Evolutionary conservation across 306 rosid genomes (phyloP), one percentile per base, ranked within the genome.

Genomic region (Macrotyloma uniflorum): DNA sequence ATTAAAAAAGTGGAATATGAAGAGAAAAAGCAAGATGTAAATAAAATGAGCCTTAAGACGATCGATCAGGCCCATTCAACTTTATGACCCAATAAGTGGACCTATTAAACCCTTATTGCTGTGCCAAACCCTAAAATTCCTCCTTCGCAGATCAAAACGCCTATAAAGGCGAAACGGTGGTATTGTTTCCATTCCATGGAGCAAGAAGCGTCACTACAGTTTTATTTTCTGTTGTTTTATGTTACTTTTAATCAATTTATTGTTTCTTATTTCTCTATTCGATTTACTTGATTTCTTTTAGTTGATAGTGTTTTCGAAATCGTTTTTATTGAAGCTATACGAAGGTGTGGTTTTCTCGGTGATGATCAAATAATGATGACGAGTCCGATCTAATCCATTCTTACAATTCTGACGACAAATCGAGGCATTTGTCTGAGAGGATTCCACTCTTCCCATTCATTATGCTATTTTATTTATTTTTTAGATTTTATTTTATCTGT

Each of bases 361-460:
- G 97, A 92, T 92, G 93, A 92, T 84, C 75, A 83, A 81, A 49
- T 0, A 79, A 30, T 5, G 97, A 92, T 92, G 97, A 92, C 97
- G 97, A 92, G 97, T 90, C 97, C 67, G 91, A 92, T 89, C 81
- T 58, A 28, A 57, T 79, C 93, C 94, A 88, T 91, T 87, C 87
- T 61, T 62, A 76, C 54, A 87, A 80, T 63, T 45, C 78, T 92
- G 97, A 92, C 87, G 97, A 92, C 97, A 74, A 83, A 87, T 43
- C 93, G 97, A 92, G 97, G 97, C 97, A 90, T 92, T 92, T 92
- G 95, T 92, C 95, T 92, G 97, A 92, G 97, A 90, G 95, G 71
- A 67, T 28, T 22, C 55, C 85, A 20, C 82, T 65, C 51, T 75
- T 69, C 18, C 45, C 8, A 26, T 42, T 1, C 1, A 33, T 66